Base-by-base conservation (phyloP, 129 eudicot species). In the Silybum marianum region DNA sequence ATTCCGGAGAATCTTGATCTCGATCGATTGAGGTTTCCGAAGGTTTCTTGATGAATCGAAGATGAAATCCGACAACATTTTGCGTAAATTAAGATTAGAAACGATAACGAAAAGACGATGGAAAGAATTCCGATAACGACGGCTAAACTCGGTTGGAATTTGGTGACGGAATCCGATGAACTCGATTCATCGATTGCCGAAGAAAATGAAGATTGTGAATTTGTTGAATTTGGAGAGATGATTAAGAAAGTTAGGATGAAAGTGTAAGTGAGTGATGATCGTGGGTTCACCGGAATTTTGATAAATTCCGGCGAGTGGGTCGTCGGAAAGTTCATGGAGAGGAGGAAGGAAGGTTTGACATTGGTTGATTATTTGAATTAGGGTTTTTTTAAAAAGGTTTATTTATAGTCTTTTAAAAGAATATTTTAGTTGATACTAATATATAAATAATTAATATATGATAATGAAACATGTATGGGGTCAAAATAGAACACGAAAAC, bases 61-160 rank as follows among this genome's bases (percentile, higher is more conserved):
- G 91, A 63, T 3, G 81, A 34, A 2, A 69, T 1, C 25, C 18
- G 77, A 25, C 90, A 87, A 36, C 84, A 84, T 80, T 87, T 87
- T 72, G 89, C 90, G 69, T 90, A 94, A 7, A 89, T 76, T 24
- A 92, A 19, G 2, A 88, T 74, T 67, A 90, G 2, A 69, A 85
- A 82, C 14, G 97, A 89, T 75, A 92, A 65, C 23, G 88, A 83
- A 42, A 92, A 90, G 88, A 89, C 86, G 26, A 90, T 70, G 34
- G 92, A 72, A 2, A 94, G 92, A 34, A 88, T 82, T 11, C 92
- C 92, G 14, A 90, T 75, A 0, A 90, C 97, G 34, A 92, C 90
- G 9, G 91, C 93, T n/a, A 94, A 77, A 34, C 97, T 94, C 16
- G 98, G 92, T 36, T 89, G 89, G 16, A 94, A 92, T 36, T 74